These are phyloP conservation scores for Leishmania mexicana DNA, from an alignment of 208 protist genomes.

Conservation along the genomic window DNA sequence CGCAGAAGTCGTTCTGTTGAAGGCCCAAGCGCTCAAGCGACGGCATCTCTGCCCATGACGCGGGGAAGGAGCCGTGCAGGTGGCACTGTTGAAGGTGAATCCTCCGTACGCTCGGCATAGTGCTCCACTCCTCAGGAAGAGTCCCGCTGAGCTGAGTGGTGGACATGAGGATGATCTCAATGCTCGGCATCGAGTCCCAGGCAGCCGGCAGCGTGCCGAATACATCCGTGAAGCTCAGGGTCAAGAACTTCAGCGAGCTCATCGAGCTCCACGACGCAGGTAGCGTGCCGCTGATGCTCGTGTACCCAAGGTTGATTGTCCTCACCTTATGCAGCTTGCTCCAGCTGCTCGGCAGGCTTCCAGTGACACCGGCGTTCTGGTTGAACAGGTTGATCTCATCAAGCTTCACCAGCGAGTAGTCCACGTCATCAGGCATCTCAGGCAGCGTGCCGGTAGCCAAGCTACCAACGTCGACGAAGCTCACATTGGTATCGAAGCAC, in stretches of 20 bases:
- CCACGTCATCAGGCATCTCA: constrained; percentile 11
- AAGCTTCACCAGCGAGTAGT: constrained; percentile 2
- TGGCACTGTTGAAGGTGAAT: background rate
- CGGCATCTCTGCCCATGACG: background rate
- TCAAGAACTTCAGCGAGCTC: background rate
- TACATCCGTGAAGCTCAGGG: background rate
- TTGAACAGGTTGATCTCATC: background rate
- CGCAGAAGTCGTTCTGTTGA: background rate
- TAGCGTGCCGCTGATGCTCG: constrained; percentile 5
- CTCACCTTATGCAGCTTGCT: background rate
- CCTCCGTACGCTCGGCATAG: background rate
- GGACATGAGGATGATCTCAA: background rate
- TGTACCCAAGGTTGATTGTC: background rate
- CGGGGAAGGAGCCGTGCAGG: background rate
- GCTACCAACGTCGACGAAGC: background rate
- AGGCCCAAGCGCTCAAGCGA: background rate
- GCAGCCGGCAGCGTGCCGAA: constrained; percentile 7
- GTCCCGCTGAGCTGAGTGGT: background rate
- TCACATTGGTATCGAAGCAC: background rate
- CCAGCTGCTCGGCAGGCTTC: constrained; percentile 4
- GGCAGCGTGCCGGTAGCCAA: constrained; percentile 2
- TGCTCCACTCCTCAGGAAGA: constrained; percentile 6
- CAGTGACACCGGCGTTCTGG: background rate
- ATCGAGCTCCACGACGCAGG: background rate
- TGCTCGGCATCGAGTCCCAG: background rate